A percentile compares a stretch with the other conserved stretches of the same genome.
These are phyloP conservation scores for Colletotrichum shisoi DNA, from an alignment of 2,329 filamentous ascomycete genomes.

Conservation along the genomic window DNA sequence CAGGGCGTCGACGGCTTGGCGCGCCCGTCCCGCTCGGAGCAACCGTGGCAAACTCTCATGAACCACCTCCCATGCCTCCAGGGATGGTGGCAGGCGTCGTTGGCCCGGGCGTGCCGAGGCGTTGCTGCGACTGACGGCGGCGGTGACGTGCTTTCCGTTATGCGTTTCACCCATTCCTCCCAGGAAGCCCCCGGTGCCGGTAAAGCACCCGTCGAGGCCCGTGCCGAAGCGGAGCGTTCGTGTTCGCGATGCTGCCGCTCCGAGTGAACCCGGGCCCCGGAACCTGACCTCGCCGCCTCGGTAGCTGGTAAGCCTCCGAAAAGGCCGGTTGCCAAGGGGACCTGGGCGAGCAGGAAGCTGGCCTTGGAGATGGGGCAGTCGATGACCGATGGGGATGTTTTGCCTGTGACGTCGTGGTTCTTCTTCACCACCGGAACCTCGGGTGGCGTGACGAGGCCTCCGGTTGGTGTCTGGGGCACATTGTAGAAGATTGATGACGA, in stretches of 20 bases:
- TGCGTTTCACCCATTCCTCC: background rate
- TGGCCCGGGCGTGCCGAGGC: background rate
- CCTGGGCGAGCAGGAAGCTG: slow-evolving; percentile 35
- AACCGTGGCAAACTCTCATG: slow-evolving; percentile 17
- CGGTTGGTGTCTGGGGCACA: background rate
- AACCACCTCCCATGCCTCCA: slow-evolving; percentile 33
- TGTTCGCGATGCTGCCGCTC: background rate
- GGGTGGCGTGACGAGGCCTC: slow-evolving; percentile 21
- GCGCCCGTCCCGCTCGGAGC: slow-evolving; percentile 23
- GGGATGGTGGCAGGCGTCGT: slow-evolving; percentile 21
- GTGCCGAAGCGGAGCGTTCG: slow-evolving; percentile 29
- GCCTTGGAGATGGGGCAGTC: slow-evolving; percentile 32
- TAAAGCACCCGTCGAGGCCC: slow-evolving; percentile 33
- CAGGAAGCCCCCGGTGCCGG: slow-evolving; percentile 19
- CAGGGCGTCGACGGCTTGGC: slow-evolving; percentile 28
- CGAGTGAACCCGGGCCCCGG: background rate
- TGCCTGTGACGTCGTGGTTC: background rate
- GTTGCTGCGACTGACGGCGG: background rate
- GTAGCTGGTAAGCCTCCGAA: slow-evolving; percentile 11
- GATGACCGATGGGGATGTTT: background rate
- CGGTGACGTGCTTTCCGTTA: background rate
- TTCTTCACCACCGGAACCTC: background rate
- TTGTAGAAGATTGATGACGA: background rate
- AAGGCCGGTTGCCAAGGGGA: slow-evolving; percentile 20
- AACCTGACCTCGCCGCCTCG: slow-evolving; percentile 29